These are phyloP conservation scores for Elaeis oleifera DNA, from an alignment of 202 grass and related monocot species.

Conservation along the genomic window DNA sequence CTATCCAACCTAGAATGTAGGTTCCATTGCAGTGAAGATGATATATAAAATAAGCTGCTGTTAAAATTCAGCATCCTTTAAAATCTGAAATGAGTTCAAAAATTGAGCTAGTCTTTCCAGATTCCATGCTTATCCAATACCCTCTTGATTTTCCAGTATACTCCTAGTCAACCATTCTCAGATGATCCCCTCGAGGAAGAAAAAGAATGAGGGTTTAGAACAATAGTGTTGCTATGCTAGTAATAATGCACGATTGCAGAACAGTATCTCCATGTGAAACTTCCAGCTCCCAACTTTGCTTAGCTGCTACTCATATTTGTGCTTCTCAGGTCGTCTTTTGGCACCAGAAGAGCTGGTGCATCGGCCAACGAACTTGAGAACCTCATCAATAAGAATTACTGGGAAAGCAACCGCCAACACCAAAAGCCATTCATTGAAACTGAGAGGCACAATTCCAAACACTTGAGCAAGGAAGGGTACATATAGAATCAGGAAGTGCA, in stretches of 20 bases:
- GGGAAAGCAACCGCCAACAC: constrained; percentile 78
- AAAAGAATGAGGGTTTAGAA: constrained; percentile 34
- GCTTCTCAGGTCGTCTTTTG: constrained; percentile 43
- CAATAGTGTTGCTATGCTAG: constrained; percentile 1
- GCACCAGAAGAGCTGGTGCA: constrained; percentile 41
- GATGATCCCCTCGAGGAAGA: constrained; percentile 18
- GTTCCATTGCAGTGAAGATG: too few relatives aligned
- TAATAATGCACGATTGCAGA: neutral
- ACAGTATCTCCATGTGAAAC: neutral
- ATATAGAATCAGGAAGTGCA: constrained; percentile 92
- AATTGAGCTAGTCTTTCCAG: too few relatives aligned
- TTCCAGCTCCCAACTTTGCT: constrained; percentile 9
- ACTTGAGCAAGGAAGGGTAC: constrained; percentile 87
- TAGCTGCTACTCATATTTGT: constrained; percentile 70
- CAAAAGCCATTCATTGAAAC: constrained; percentile 91
- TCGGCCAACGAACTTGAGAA: constrained; percentile 78
- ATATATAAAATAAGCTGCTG: too few relatives aligned
- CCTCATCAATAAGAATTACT: constrained; percentile 90
- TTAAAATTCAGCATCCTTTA: too few relatives aligned
- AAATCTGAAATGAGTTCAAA: too few relatives aligned
- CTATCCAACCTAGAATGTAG: too few relatives aligned
- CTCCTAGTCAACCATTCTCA: neutral
- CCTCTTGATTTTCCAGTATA: too few relatives aligned
- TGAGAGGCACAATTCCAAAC: constrained; percentile 93
- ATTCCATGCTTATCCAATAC: too few relatives aligned